Evolutionary conservation across 78 protist species (phyloP).

Genomic region (Cavenderia fasciculata): DNA sequence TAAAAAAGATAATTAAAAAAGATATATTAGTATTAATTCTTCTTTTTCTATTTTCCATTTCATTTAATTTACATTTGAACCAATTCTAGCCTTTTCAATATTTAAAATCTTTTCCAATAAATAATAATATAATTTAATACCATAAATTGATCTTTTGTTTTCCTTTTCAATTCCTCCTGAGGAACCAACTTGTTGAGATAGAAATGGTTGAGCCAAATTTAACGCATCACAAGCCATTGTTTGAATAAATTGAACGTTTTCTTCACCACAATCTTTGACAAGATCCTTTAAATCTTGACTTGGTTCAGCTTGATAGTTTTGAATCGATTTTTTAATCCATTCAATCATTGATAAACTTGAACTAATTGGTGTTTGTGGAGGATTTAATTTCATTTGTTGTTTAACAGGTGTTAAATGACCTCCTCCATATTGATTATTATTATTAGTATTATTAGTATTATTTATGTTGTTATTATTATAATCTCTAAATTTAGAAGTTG

Average conservation of each 20-base stretch:
- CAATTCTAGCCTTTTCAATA: not conserved
- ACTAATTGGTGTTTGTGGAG: constrained; percentile 38
- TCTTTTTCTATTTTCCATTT: not conserved
- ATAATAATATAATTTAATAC: constrained; percentile 19
- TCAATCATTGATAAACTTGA: constrained; percentile 17
- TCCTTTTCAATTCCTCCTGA: too few species aligned
- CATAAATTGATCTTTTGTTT: constrained; percentile 20
- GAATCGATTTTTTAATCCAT: constrained; percentile 29
- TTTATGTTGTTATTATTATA: constrained; percentile 16
- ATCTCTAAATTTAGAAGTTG: not conserved
- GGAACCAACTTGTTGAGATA: too few species aligned
- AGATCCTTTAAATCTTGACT: not conserved
- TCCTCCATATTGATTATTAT: not conserved
- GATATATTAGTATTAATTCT: not conserved
- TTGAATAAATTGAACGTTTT: too few species aligned
- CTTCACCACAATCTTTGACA: not conserved
- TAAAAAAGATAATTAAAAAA: too few species aligned
- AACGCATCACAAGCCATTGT: too few species aligned
- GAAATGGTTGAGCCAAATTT: too few species aligned
- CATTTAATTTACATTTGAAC: not conserved
- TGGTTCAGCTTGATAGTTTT: not conserved
- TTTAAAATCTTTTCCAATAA: not conserved
- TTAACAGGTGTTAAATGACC: too few species aligned
- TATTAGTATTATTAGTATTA: too few species aligned
- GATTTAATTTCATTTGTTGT: too few species aligned